Evolutionary conservation across 345 rosid species (phyloP).

Genomic region (Populus deltoides): DNA sequence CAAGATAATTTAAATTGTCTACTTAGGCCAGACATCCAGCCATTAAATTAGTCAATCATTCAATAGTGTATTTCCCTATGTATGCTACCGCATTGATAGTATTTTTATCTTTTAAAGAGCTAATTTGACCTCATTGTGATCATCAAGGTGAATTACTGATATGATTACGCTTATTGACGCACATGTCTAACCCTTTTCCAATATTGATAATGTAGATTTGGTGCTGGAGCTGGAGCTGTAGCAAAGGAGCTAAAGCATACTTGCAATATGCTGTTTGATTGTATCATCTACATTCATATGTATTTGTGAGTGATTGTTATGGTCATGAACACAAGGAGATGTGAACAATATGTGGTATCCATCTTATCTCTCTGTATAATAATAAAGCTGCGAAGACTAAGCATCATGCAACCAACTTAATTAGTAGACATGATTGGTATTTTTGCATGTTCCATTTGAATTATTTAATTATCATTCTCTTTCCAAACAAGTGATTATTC

Average conservation of each 20-base stretch:
- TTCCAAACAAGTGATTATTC: background rate
- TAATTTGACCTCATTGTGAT: background rate
- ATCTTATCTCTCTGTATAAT: constrained; percentile 29
- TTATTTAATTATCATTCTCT: background rate
- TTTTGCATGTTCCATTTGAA: constrained; percentile 3
- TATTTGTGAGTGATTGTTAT: constrained; percentile 28
- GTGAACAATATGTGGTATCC: constrained; percentile 23
- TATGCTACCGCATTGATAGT: background rate
- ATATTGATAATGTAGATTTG: constrained; percentile 53
- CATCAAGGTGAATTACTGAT: background rate
- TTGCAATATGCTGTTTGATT: constrained; percentile 20
- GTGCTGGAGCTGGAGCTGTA: constrained; percentile 96
- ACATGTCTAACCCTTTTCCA: constrained; percentile 22
- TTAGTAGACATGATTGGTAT: constrained; percentile 2
- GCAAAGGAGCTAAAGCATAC: constrained; percentile 17
- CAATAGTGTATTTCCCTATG: background rate
- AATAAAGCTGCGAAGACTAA: constrained; percentile 28
- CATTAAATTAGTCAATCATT: background rate
- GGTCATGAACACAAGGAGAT: constrained; percentile 19
- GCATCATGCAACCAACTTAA: constrained; percentile 20
- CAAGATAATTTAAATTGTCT: background rate
- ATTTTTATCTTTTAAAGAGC: background rate
- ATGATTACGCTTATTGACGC: constrained; percentile 1
- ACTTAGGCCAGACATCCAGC: no score
- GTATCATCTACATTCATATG: constrained; percentile 33